Base-by-base conservation (phyloP, 2,329 filamentous ascomycete genomes). In the Colletotrichum sp. region DNA sequence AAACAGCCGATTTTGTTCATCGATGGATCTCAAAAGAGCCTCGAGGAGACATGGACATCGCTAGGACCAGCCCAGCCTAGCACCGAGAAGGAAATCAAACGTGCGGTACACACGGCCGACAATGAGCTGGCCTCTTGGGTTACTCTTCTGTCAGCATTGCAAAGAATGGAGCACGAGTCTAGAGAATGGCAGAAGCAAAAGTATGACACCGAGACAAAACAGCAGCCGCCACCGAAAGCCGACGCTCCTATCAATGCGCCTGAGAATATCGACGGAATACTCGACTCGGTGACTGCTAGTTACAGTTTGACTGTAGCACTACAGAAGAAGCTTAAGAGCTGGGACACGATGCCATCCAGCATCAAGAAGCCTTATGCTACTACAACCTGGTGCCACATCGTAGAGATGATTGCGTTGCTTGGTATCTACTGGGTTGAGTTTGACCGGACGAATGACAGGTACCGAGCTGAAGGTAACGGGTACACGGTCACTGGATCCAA, bases 391-490 rank as follows among this genome's bases (percentile, higher is more conserved):
- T 90, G 87, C 71, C 90, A 91, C 77, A 81, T 91, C 5, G 82
- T 91, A 34, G 90, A 91, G 83, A 88, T 91, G 75, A 85, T 89
- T 30, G 88, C 88, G 6, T 87, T 89, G 73, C 82, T 91, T 18
- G 89, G 90, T 9, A 85, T 92, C 9, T 87, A 92, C 81, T 92
- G 90, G 90, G 90, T 89, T 77, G 88, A 90, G 70, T 92, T 92
- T 78, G 88, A 91, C 78, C 85, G 89, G 39, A 86, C 82, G 10
- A 82, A 82, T 15, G 88, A 91, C 78, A 87, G 87, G 21, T 89
- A 91, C 66, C 87, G 87, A n/a, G 90, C 87, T 6, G 89, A 91
- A 71, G 90, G 90, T 26, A 91, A 91, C 77, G 89, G 89, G 5
- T 90, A 87, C 80, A 84, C 89, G 76, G 82, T 91, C 4, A 84